Evolutionary conservation across 2,329 filamentous ascomycete genomes (phyloP).

Genomic region (Chaetomium strumarium): DNA sequence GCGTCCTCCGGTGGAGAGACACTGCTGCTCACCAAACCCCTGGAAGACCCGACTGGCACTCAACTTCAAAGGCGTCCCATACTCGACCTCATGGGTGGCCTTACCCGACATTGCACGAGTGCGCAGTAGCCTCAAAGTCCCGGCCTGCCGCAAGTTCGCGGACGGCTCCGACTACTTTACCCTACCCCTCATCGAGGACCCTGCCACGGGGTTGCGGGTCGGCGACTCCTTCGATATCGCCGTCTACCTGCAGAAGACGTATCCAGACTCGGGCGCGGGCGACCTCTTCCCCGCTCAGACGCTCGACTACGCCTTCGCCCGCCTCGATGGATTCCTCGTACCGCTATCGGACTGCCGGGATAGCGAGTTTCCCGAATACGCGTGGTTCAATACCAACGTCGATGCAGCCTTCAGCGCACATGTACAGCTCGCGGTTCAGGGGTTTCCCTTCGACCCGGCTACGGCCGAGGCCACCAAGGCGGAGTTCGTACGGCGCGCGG

Average conservation of each 20-base stretch:
- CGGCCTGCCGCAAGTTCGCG: constrained; percentile 41
- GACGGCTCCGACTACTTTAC: constrained; percentile 44
- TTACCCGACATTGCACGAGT: constrained; percentile 55
- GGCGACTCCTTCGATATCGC: constrained; percentile 63
- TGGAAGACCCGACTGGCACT: constrained; percentile 64
- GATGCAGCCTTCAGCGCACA: constrained; percentile 41
- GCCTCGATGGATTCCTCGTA: constrained; percentile 27
- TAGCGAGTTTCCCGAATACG: constrained; percentile 34
- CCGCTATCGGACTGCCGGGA: constrained; percentile 46
- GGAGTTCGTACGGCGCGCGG: constrained; percentile 50
- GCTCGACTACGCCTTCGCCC: constrained; percentile 36
- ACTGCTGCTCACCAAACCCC: constrained; percentile 60
- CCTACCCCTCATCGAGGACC: constrained; percentile 49
- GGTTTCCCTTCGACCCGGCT: constrained; percentile 41
- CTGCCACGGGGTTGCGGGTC: constrained; percentile 41
- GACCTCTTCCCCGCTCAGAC: constrained; percentile 41
- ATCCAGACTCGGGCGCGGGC: constrained; percentile 43
- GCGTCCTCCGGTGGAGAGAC: constrained; percentile 42
- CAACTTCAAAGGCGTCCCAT: constrained; percentile 62
- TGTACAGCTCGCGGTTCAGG: constrained; percentile 31
- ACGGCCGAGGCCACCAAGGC: constrained; percentile 43
- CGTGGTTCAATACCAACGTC: constrained; percentile 40
- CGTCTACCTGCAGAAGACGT: constrained; percentile 48
- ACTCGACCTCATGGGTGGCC: constrained; percentile 62
- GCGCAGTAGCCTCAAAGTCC: constrained; percentile 26